These are phyloP conservation scores for Emmonsia crescens DNA, from an alignment of 2,329 filamentous ascomycete species.

Conservation along the genomic window DNA sequence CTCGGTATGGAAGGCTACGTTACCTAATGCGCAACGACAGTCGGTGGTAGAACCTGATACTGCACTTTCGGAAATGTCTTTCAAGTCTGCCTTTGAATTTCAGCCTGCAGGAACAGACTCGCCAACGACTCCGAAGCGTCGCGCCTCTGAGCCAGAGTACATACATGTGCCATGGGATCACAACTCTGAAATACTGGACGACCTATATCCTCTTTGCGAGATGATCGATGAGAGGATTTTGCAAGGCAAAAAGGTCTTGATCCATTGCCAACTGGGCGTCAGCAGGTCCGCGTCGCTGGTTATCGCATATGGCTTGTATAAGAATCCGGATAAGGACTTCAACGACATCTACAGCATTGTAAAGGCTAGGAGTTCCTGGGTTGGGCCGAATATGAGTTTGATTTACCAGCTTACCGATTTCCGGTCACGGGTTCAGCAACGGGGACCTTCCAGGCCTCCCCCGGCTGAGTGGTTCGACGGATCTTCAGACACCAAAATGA, in stretches of 20 bases:
- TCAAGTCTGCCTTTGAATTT: conserved; percentile 40
- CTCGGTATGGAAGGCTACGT: conserved; percentile 40
- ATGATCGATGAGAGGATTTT: conserved; percentile 50
- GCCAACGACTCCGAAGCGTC: conserved; percentile 23
- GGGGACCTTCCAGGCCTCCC: conserved; percentile 21
- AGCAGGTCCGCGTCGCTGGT: conserved; percentile 56
- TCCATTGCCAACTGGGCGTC: conserved; percentile 56
- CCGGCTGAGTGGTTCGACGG: conserved; percentile 28
- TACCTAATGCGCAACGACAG: conserved; percentile 22
- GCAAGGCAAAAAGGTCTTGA: conserved; percentile 48
- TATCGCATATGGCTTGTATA: conserved; percentile 55
- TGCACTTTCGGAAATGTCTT: conserved; percentile 35
- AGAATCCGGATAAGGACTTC: conserved; percentile 50
- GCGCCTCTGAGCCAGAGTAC: conserved; percentile 45
- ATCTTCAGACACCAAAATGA: conserved; percentile 15
- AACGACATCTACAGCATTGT: conserved; percentile 55
- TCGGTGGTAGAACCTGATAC: conserved; percentile 34
- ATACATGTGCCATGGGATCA: conserved; percentile 57
- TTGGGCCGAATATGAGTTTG: conserved; percentile 57
- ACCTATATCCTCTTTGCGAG: conserved; percentile 49
- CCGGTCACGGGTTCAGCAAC: conserved; percentile 32
- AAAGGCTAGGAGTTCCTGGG: conserved; percentile 55
- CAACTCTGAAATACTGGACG: conserved; percentile 56
- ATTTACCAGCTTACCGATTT: conserved; percentile 60
- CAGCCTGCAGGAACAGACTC: conserved; percentile 21